Base-by-base conservation (phyloP, 1,284 basidiomycete genomes). In the Pyrrhoderma noxium region DNA sequence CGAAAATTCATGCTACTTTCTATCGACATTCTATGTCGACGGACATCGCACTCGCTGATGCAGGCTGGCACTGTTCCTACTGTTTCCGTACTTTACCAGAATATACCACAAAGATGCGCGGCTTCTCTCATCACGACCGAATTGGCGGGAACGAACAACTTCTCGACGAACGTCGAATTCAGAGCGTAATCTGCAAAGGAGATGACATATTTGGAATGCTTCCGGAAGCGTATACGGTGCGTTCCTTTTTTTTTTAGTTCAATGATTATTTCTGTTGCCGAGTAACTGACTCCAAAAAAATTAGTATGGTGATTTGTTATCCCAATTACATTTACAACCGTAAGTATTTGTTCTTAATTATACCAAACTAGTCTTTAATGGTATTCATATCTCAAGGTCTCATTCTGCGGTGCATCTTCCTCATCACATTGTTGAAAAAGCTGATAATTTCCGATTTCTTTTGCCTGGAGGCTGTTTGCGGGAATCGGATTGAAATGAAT, bases 161-260 rank as follows among this genome's bases (percentile, higher is more conserved):
- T 1, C 67, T 83, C 25, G 67, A 75, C 18, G 75, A 75, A 0
- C 62, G 65, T 25, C 64, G 73, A 44, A 82, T 86, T 38, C 80
- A 84, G 59, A 62, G 74, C 35, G 76, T 71, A 8, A 77, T 85
- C 46, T 85, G 82, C 59, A 63, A 65, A 38, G 82, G 82, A 4
- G 74, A 74, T 54, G 81, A 85, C 56, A 76, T 84, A 19, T 85
- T 83, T 60, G 74, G 71, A 5, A 82, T 82, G 79, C 62, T 83
- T 8, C 82, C 81, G 13, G 81, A 85, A 62, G 80, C 77, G 0
- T 81, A 80, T 61, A 74, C 73, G 25, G 42, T 51, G 19, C 5
- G 42, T 38, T 11, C 4, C 43, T 66, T 70, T 40, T 43, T 43
- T 54, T 37, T 53, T 59, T 38, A 40, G 60, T 38, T 47, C 8